A percentile compares a stretch with the other conserved stretches of the same genome.
These are phyloP conservation scores for Hypomyces perniciosus DNA, from an alignment of 2,329 filamentous ascomycete genomes.

Conservation along the genomic window DNA sequence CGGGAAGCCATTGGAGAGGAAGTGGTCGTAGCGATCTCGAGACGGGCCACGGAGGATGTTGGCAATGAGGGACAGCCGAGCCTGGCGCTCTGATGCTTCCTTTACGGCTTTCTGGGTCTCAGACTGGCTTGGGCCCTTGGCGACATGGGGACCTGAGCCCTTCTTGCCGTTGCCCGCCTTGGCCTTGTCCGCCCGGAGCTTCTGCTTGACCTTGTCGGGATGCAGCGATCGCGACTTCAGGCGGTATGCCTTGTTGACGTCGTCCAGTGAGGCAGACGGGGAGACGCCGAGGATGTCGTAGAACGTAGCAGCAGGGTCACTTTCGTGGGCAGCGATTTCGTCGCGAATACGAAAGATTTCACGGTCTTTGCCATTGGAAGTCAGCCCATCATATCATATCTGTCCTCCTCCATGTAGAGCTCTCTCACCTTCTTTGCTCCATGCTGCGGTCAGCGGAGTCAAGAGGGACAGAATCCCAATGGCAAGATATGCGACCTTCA, in stretches of 20 bases:
- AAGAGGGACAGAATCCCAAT: conserved; percentile 65
- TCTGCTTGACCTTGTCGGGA: conserved; percentile 90
- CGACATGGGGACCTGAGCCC: conserved; percentile 53
- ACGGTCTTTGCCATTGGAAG: conserved; percentile 57
- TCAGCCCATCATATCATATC: not conserved
- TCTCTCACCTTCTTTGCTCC: conserved; percentile 74
- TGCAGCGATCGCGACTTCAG: conserved; percentile 79
- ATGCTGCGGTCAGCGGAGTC: conserved; percentile 63
- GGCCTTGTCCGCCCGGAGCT: conserved; percentile 65
- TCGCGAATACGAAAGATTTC: conserved; percentile 96
- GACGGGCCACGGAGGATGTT: conserved; percentile 77
- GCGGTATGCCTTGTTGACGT: conserved; percentile 91
- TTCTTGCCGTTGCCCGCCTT: conserved; percentile 49
- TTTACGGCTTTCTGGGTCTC: conserved; percentile 77
- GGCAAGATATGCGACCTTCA: conserved; percentile 65
- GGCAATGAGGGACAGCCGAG: conserved; percentile 75
- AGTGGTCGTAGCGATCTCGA: conserved; percentile 90
- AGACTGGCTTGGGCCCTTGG: conserved; percentile 64
- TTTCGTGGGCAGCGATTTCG: conserved; percentile 75
- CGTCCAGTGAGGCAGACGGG: conserved; percentile 68
- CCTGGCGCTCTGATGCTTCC: conserved; percentile 74
- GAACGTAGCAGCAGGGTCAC: conserved; percentile 72
- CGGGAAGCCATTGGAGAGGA: conserved; percentile 87
- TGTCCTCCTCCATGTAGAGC: not conserved
- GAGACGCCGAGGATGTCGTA: conserved; percentile 86